These are phyloP conservation scores for Friedmanniomyces simplex DNA, from an alignment of 495 filamentous ascomycete species.

Conservation along the genomic window DNA sequence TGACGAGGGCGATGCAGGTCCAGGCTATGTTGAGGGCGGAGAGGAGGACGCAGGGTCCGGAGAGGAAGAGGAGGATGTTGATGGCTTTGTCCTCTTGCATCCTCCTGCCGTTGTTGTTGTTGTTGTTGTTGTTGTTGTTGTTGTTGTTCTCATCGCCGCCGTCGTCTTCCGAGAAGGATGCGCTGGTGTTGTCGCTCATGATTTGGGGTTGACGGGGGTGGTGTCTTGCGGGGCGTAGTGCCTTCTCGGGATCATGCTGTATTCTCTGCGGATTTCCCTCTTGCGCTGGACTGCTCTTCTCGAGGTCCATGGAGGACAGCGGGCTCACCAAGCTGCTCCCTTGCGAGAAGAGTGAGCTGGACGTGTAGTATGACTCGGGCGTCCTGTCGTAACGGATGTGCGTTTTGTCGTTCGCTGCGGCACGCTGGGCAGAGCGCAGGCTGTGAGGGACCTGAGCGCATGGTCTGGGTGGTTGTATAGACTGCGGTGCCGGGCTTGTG, in stretches of 20 bases:
- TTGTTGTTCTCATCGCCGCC: neutral
- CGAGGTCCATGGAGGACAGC: constrained; percentile 13
- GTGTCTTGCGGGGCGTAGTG: neutral
- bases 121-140: too few relatives aligned
- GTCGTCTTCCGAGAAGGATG: constrained; percentile 10
- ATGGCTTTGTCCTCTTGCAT: constrained; percentile 13
- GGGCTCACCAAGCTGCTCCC: constrained; percentile 1
- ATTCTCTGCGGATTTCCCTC: neutral
- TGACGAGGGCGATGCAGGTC: constrained; percentile 27
- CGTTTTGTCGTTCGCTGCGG: neutral
- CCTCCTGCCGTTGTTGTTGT: neutral
- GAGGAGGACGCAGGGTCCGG: constrained; percentile 25
- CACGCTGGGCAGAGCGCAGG: neutral
- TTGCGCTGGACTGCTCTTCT: constrained; percentile 3
- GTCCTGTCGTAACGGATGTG: neutral
- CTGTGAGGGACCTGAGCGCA: neutral
- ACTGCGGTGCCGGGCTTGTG: neutral
- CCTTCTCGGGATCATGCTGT: neutral
- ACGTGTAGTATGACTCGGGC: neutral
- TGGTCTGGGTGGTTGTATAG: neutral
- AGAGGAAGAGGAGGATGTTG: constrained; percentile 27
- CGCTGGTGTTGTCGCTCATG: neutral
- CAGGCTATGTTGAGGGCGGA: constrained; percentile 26
- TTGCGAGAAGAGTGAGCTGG: constrained; percentile 4
- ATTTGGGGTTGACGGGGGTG: neutral